Conservation (phyloP, 2,329 filamentous ascomycete genomes). For the Ophiocordyceps australis region DNA sequence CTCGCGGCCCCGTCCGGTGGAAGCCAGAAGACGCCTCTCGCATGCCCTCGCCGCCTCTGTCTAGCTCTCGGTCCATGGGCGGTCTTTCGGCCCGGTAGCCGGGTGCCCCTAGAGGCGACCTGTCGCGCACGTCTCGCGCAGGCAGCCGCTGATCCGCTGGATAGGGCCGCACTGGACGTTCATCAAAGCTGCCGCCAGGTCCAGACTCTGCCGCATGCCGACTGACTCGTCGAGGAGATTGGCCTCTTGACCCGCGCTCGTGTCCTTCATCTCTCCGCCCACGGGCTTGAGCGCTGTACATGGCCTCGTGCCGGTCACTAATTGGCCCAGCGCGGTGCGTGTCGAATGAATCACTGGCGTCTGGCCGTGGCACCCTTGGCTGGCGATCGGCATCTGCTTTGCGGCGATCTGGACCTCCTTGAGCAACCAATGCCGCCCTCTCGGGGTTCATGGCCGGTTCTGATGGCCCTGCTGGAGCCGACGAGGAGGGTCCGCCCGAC, state of each 20-base stretch:
- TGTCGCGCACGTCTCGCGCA: constrained; percentile 13
- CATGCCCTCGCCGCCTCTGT: constrained; percentile 16
- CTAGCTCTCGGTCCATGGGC: constrained; percentile 19
- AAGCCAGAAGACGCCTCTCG: constrained; percentile 18
- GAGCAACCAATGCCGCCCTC: constrained; percentile 28
- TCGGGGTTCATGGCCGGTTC: constrained; percentile 37
- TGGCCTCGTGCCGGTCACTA: constrained; percentile 16
- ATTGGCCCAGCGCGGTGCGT: constrained; percentile 28
- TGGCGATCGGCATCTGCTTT: constrained; percentile 11
- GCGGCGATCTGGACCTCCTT: constrained; percentile 13
- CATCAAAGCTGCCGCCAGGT: constrained; percentile 18
- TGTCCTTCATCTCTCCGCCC: constrained; percentile 23
- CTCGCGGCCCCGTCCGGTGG: constrained; percentile 15
- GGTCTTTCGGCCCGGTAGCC: too few relatives aligned
- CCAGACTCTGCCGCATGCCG: constrained; percentile 12
- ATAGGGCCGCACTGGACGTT: constrained; percentile 27
- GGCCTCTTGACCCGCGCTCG: constrained; percentile 19
- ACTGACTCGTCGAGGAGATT: constrained; percentile 29
- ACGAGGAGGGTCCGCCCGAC: constrained; percentile 8
- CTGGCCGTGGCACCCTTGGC: constrained; percentile 9
- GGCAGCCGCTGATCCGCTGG: constrained; percentile 12
- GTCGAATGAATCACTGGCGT: constrained; percentile 21
- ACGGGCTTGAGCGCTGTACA: constrained; percentile 11
- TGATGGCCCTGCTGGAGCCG: constrained; percentile 7
- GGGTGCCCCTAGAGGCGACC: constrained; percentile 11